These are phyloP conservation scores for Melampsora occidentalis DNA, from an alignment of 1,284 basidiomycete genomes.

Conservation along the genomic window DNA sequence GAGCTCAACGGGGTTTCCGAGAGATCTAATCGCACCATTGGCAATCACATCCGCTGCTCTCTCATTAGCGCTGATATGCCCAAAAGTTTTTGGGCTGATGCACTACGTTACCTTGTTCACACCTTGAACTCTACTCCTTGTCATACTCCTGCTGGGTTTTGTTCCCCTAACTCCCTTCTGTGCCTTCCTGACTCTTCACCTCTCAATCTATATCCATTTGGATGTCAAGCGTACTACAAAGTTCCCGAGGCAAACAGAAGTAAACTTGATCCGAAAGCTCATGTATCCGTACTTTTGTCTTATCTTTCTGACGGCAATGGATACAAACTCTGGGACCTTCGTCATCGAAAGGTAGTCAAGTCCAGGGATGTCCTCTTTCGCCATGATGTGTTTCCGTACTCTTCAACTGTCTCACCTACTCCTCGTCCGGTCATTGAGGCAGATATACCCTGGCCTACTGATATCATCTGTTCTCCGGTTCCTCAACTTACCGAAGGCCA, in stretches of 20 bases:
- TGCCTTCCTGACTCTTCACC: neutral
- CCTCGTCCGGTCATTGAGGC: no score
- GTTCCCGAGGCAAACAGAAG: neutral
- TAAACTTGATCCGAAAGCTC: neutral
- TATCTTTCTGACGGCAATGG: conserved; percentile 14
- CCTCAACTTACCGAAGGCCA: no score
- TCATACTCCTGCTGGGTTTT: neutral
- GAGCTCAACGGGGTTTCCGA: conserved; percentile 53
- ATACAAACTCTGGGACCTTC: neutral
- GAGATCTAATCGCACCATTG: conserved; percentile 49
- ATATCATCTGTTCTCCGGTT: no score
- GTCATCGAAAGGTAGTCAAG: neutral
- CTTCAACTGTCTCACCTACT: no score
- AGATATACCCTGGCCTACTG: no score
- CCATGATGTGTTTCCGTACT: no score
- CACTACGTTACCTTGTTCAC: neutral
- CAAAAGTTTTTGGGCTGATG: conserved; percentile 19
- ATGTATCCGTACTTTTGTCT: neutral
- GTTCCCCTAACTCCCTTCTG: neutral
- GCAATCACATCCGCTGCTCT: neutral
- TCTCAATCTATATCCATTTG: conserved; percentile 8
- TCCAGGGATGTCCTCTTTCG: neutral
- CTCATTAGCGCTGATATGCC: neutral
- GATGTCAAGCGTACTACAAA: neutral
- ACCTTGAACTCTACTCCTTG: conserved; percentile 4